phyloP scores from a whole-genome alignment of 805 yeast genomes.

The Yueomyces sp. region DNA sequence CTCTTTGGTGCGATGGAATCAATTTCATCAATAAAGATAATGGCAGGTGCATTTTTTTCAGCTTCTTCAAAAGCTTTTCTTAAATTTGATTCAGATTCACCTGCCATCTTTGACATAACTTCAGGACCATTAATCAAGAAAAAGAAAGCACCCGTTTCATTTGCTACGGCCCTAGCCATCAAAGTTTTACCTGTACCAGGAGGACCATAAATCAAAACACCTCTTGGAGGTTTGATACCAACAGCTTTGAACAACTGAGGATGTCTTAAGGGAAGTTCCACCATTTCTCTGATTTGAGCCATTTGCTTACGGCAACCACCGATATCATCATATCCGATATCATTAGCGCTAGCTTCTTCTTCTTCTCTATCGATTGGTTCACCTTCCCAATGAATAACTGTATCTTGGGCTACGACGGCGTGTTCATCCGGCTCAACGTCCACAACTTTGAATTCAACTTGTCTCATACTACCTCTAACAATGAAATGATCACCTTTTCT shows the following conservation, averaged over 20 bases:
- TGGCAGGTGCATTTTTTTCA: slow-evolving; percentile 94
- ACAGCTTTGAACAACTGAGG: slow-evolving; percentile 95
- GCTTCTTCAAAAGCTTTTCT: slow-evolving; percentile 99
- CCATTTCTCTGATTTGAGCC: slow-evolving; percentile 98
- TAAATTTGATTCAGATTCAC: slow-evolving; percentile 93
- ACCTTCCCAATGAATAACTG: slow-evolving; percentile 96
- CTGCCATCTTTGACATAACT: slow-evolving; percentile 99
- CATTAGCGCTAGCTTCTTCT: slow-evolving; percentile 78
- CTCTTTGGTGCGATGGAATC: slow-evolving; percentile 99
- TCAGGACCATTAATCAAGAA: slow-evolving; percentile 97
- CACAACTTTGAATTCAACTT: slow-evolving; percentile 94
- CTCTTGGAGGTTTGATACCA: slow-evolving; percentile 98
- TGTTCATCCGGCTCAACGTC: slow-evolving; percentile 95
- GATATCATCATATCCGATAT: slow-evolving; percentile 96
- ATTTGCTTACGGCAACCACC: slow-evolving; percentile 98
- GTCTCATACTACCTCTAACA: slow-evolving; percentile 98
- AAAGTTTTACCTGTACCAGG: slow-evolving; percentile 99
- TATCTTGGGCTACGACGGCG: slow-evolving; percentile 96
- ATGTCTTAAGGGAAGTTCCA: slow-evolving; percentile 93
- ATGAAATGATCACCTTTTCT: slow-evolving; percentile 93
- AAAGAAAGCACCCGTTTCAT: slow-evolving; percentile 98
- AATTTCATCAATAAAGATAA: slow-evolving; percentile 94
- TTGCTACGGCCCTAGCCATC: slow-evolving; percentile 98
- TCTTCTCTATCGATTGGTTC: slow-evolving; percentile 68
- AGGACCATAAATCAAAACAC: slow-evolving; percentile 96